These are phyloP conservation scores for Penicillium canariense DNA, from an alignment of 495 filamentous ascomycete genomes.

Conservation along the genomic window DNA sequence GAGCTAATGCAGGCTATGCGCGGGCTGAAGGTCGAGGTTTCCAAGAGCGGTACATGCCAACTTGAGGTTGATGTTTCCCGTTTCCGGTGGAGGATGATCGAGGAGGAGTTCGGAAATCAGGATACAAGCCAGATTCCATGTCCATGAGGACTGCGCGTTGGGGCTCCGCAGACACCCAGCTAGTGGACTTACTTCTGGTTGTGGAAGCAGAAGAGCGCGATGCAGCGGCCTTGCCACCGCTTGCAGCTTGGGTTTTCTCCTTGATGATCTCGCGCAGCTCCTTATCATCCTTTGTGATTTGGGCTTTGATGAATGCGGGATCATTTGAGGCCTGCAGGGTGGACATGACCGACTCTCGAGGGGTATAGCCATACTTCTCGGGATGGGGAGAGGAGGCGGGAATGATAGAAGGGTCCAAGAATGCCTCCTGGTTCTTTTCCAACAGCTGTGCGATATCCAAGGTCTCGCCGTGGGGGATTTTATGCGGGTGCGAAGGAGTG, in stretches of 20 bases:
- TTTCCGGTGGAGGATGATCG: slow-evolving; percentile 12
- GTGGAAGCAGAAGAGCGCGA: slow-evolving; percentile 19
- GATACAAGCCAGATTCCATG: slow-evolving; percentile 37
- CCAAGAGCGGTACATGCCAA: slow-evolving; percentile 35
- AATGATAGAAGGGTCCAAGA: slow-evolving; percentile 60
- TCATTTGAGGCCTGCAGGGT: slow-evolving; percentile 53
- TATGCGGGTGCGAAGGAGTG: slow-evolving; percentile 77
- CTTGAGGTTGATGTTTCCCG: slow-evolving; percentile 29
- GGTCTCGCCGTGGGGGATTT: slow-evolving; percentile 82
- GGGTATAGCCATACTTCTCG: slow-evolving; percentile 61
- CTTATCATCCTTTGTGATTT: slow-evolving; percentile 72
- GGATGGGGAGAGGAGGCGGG: slow-evolving; percentile 54
- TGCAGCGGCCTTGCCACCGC: slow-evolving; percentile 14
- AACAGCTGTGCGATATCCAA: slow-evolving; percentile 76
- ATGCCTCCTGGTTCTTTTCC: slow-evolving; percentile 59
- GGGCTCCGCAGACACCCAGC: slow-evolving; percentile 30
- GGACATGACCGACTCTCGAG: slow-evolving; percentile 78
- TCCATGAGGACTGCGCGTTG: slow-evolving; percentile 52
- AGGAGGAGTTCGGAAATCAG: slow-evolving; percentile 32
- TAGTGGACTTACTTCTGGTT: slow-evolving; percentile 22
- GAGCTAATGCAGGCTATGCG: slow-evolving; percentile 18
- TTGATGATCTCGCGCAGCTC: slow-evolving; percentile 74
- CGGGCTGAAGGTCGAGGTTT: slow-evolving; percentile 38
- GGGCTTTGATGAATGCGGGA: slow-evolving; percentile 71
- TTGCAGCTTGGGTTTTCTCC: slow-evolving; percentile 37